These are phyloP conservation scores for Nematocida minor DNA, from an alignment of 371 early-diverging fungal genomes.

Conservation along the genomic window DNA sequence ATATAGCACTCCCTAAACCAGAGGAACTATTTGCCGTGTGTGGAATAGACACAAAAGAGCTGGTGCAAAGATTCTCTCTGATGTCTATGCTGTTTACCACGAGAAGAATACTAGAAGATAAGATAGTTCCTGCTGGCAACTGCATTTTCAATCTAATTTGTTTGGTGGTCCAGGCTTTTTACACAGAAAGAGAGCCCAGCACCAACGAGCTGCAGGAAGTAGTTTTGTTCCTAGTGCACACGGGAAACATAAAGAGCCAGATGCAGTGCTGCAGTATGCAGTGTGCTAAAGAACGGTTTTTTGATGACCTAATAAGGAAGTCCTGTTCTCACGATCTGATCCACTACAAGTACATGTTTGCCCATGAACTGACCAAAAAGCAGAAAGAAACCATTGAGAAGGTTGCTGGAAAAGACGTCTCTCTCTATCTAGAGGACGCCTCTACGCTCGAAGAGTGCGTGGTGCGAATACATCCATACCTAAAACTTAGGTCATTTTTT, in stretches of 20 bases:
- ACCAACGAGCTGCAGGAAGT: conserved; percentile 8
- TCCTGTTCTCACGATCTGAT: neutral
- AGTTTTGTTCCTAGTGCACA: conserved; percentile 15
- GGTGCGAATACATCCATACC: neutral
- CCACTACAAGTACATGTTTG: conserved; percentile 38
- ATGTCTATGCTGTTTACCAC: conserved; percentile 20
- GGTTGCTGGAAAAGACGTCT: neutral
- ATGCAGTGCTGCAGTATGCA: neutral
- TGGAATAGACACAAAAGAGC: neutral
- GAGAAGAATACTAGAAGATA: conserved; percentile 36
- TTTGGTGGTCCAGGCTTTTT: neutral
- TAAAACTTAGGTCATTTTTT: neutral
- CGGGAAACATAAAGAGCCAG: conserved; percentile 13
- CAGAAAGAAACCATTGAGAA: neutral
- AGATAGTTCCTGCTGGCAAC: conserved; percentile 12
- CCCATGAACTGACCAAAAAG: conserved; percentile 2
- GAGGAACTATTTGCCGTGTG: neutral
- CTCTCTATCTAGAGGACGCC: conserved; percentile 5
- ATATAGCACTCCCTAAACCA: neutral
- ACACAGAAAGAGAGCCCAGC: neutral
- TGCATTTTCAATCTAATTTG: conserved; percentile 22
- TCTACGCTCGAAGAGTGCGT: neutral
- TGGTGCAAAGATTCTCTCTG: neutral
- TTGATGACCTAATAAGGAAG: neutral
- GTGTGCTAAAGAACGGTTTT: conserved; percentile 25